A percentile compares a stretch with the other conserved stretches of the same genome.
These are phyloP conservation scores for Backusella liffmaniae DNA, from an alignment of 192 early-diverging fungal genomes.

Conservation along the genomic window DNA sequence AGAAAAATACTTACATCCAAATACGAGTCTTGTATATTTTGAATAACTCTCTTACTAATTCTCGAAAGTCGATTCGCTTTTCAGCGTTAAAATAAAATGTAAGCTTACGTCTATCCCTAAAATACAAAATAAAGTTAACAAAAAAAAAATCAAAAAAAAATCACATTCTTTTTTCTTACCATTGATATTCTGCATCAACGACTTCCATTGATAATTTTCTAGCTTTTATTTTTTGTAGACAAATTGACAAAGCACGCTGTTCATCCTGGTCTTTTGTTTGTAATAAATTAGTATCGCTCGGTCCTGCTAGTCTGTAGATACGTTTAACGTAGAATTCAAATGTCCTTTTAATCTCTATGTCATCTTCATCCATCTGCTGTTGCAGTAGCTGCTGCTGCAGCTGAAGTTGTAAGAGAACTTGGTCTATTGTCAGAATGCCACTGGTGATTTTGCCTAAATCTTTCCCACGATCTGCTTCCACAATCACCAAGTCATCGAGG, in stretches of 20 bases:
- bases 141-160: not conserved
- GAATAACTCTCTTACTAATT: conserved; percentile 93
- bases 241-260: conserved; percentile 80
- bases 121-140: too few relatives aligned
- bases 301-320: conserved; percentile 80
- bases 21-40: conserved; percentile 98
- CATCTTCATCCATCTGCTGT: conserved; percentile 31
- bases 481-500: conserved; percentile 80
- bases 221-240: conserved; percentile 83
- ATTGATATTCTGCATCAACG: conserved; percentile 96
- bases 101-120: conserved; percentile 92
- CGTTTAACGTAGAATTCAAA: conserved; percentile 67
- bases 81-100: conserved; percentile 97
- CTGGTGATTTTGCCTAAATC: conserved; percentile 83
- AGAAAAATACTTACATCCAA: conserved; percentile 72
- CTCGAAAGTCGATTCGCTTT: conserved; percentile 92
- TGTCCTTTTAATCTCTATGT: not conserved
- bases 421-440: conserved; percentile 57
- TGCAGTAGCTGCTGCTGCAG: conserved; percentile 38
- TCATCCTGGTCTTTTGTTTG: conserved; percentile 84
- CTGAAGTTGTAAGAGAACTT: conserved; percentile 38
- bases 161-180: conserved; percentile 23
- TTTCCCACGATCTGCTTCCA: conserved; percentile 88
- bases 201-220: conserved; percentile 93
- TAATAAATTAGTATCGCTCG: conserved; percentile 76